These are phyloP conservation scores for Acanthamoeba healyi DNA, from an alignment of 208 protist species.

Conservation along the genomic window DNA sequence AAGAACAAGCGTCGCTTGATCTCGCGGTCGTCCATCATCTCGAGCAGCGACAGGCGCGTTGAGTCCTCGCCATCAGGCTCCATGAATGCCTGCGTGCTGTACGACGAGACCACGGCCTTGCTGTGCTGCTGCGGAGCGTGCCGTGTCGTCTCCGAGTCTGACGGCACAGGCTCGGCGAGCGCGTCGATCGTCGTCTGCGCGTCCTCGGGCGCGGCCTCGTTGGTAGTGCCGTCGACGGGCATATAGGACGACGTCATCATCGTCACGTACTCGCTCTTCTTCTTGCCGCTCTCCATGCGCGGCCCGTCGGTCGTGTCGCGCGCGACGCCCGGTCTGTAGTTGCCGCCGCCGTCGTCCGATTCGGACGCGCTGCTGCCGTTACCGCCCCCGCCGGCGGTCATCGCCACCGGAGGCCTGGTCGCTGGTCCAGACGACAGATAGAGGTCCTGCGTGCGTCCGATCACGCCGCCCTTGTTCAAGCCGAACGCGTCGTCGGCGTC, in stretches of 20 bases:
- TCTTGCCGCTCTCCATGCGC: neutral
- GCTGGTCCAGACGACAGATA: neutral
- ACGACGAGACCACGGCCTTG: no score
- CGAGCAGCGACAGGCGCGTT: neutral
- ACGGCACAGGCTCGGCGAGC: neutral
- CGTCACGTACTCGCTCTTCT: neutral
- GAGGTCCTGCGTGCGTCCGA: neutral
- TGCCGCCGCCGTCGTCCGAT: neutral
- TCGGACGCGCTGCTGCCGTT: neutral
- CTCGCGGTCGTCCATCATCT: slow-evolving; percentile 35
- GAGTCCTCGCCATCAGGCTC: neutral
- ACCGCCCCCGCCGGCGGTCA: neutral
- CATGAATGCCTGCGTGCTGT: neutral
- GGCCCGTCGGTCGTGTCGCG: neutral
- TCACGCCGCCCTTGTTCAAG: neutral
- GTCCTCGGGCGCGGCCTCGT: neutral
- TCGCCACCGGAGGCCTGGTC: neutral
- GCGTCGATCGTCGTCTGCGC: neutral
- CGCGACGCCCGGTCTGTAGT: neutral
- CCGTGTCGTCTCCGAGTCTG: neutral
- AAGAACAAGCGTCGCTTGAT: neutral
- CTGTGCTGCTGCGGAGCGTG: neutral
- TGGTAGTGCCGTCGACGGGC: slow-evolving; percentile 17
- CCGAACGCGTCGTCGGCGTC: neutral
- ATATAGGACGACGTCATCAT: slow-evolving; percentile 5